Base-by-base conservation (phyloP, 371 early-diverging fungal species). In the Nematocida homosporus region DNA sequence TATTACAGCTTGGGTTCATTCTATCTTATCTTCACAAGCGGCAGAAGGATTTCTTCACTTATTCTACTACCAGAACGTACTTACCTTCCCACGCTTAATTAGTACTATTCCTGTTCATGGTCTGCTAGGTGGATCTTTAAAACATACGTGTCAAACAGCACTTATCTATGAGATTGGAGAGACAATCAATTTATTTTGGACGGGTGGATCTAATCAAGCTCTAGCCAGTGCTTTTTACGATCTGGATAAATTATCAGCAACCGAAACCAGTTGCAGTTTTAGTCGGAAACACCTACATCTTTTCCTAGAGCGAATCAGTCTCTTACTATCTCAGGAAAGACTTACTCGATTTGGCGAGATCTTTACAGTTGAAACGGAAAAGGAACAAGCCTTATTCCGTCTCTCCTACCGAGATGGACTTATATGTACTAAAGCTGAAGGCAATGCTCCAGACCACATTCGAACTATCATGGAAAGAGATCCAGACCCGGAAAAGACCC, bases 301-400 rank as follows among this genome's bases (percentile, higher is more conserved):
- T 0, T 66, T 67, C n/a, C 38, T 67, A 30, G 27, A 13, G n/a
- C 27, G 23, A 16, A 60, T 67, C 25, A 29, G 20, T 8, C 35
- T 32, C 10, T 29, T 67, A 37, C 32, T 67, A 0, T 54, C 55
- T 25, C 6, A 38, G 32, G 67, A 67, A 60, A 67, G 67, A 67
- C 13, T 67, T 0, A 1, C 13, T 10, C 20, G 23, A 3, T 32
- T 67, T 16, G 67, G 67, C 1, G 4, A 16, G 16, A 16, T 5
- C 20, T 25, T 67, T 20, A 18, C 16, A 20, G 20, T 61, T 4
- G 10, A 37, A 37, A 40, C 42, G 6, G 30, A 8, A 18, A 32
- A 57, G 20, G 42, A 20, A 1, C 20, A 18, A 2, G n/a, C 25
- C 1, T 38, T 40, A 29, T 67, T 42, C 44, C 41, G 65, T 8